Percentiles rank a stretch among this genome's conserved stretches.
These are phyloP conservation scores for Xanthoceras sorbifolium DNA, from an alignment of 345 rosid genomes.

Conservation along the genomic window DNA sequence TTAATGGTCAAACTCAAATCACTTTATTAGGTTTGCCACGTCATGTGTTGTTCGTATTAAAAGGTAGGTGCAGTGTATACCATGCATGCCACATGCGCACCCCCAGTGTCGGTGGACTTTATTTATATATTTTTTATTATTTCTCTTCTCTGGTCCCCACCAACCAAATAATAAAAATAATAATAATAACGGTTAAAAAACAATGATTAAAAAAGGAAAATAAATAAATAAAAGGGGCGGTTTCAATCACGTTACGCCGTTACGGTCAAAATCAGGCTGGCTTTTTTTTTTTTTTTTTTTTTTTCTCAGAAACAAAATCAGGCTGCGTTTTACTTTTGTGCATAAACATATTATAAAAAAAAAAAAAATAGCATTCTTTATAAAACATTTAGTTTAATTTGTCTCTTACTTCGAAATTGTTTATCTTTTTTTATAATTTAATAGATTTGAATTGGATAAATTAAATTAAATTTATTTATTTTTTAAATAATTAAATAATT, in stretches of 20 bases:
- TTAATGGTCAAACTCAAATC: neutral
- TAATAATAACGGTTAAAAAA: neutral
- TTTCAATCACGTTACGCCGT: neutral
- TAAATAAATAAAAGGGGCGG: no score
- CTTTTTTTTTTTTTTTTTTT: no score
- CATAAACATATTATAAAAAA: neutral
- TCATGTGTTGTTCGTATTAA: neutral
- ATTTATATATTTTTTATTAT: neutral
- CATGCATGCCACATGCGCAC: conserved; percentile 4
- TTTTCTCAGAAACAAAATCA: no score
- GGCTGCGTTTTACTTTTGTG: neutral
- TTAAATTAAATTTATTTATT: no score
- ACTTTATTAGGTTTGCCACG: conserved; percentile 1
- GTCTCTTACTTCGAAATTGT: no score
- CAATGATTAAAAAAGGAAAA: no score
- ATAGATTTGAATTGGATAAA: no score
- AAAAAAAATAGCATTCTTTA: no score
- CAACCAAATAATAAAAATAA: neutral
- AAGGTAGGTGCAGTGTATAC: neutral
- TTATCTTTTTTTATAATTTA: no score
- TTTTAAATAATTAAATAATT: no score
- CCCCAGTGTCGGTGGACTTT: conserved; percentile 8
- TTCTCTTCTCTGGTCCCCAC: neutral
- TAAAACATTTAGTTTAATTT: no score
- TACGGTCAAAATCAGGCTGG: neutral